Conservation (phyloP, 2,329 filamentous ascomycete species). For the Xylaria sp. region DNA sequence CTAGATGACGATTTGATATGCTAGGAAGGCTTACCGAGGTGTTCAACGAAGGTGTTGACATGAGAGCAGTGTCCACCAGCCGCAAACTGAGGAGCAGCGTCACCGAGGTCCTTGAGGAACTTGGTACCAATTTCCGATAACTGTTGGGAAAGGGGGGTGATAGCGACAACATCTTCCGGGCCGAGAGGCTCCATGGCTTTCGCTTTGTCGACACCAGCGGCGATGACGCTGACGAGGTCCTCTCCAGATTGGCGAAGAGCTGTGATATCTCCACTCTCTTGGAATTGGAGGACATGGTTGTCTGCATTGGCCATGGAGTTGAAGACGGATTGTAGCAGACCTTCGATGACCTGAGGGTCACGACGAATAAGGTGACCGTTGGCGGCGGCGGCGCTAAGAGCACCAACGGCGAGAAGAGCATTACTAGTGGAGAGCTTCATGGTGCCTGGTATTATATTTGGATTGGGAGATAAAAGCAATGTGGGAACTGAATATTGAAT, state of each 20-base stretch:
- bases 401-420: background rate
- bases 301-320: slow-evolving; percentile 24
- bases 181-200: slow-evolving; percentile 21
- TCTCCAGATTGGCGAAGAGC: slow-evolving; percentile 19
- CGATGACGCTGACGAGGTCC: slow-evolving; percentile 14
- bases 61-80: slow-evolving; percentile 20
- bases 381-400: background rate
- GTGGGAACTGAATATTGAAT: background rate
- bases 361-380: background rate
- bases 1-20: background rate
- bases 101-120: slow-evolving; percentile 20
- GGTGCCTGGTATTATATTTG: background rate
- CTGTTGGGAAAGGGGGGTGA: slow-evolving; percentile 8
- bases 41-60: slow-evolving; percentile 2
- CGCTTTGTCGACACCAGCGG: background rate
- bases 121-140: slow-evolving; percentile 12
- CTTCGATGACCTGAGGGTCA: background rate
- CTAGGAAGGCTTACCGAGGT: slow-evolving; percentile 18
- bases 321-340: slow-evolving; percentile 12
- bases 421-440: slow-evolving; percentile 24
- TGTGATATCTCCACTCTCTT: slow-evolving; percentile 5
- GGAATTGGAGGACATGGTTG: slow-evolving; percentile 18
- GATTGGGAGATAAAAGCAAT: background rate
- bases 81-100: slow-evolving; percentile 10
- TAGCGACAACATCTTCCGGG: slow-evolving; percentile 23